A percentile compares a stretch with the other conserved stretches of the same genome.
Conservation (phyloP, 2,329 filamentous ascomycete genomes). For the Scorias spongiosa region DNA sequence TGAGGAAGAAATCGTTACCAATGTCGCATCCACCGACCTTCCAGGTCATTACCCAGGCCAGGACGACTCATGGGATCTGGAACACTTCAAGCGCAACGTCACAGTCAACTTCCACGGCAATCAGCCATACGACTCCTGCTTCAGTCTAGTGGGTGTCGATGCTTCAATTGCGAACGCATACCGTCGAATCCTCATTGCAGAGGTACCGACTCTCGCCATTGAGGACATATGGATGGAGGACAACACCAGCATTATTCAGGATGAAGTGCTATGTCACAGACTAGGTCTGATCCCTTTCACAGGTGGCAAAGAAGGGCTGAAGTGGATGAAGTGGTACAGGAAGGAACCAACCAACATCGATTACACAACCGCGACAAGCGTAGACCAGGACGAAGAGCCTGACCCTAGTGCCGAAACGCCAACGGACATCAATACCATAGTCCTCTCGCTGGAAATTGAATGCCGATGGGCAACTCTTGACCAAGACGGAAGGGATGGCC, state of each 20-base stretch:
- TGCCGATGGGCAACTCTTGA: constrained; percentile 56
- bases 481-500: constrained; percentile 29
- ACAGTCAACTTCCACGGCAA: constrained; percentile 74
- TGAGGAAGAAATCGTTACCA: constrained; percentile 76
- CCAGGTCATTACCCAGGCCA: constrained; percentile 84
- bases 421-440: constrained; percentile 75
- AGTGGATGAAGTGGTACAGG: constrained; percentile 69
- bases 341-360: constrained; percentile 47
- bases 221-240: constrained; percentile 87
- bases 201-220: constrained; percentile 87
- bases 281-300: constrained; percentile 83
- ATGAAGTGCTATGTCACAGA: constrained; percentile 85
- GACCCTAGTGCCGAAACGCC: constrained; percentile 29
- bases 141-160: constrained; percentile 84
- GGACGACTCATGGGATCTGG: constrained; percentile 64
- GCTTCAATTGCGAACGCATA: constrained; percentile 93
- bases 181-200: constrained; percentile 85
- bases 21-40: constrained; percentile 81
- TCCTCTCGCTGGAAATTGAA: constrained; percentile 58
- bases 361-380: constrained; percentile 28
- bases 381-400: constrained; percentile 31
- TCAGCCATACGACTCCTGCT: constrained; percentile 59
- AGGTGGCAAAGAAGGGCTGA: constrained; percentile 61
- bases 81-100: constrained; percentile 58
- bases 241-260: constrained; percentile 96